Conservation (phyloP, 176 grass and related monocot genomes). For the Typha latifolia region DNA sequence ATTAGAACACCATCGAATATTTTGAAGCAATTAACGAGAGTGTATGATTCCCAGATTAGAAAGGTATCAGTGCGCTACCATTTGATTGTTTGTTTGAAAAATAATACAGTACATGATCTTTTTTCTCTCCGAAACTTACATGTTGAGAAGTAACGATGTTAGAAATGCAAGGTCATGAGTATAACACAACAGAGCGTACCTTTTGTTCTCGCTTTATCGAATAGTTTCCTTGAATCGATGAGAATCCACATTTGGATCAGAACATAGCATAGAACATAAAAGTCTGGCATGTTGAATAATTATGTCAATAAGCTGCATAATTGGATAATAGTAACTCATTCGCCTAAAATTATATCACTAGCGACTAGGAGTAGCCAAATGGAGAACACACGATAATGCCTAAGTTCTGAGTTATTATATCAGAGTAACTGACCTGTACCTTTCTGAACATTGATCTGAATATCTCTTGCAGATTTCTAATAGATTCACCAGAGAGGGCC, state of each 20-base stretch:
- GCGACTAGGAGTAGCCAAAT: no score
- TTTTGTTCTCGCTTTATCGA: background rate
- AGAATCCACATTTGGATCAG: conserved; percentile 4
- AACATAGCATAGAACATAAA: conserved; percentile 4
- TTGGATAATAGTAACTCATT: background rate
- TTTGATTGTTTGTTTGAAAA: background rate
- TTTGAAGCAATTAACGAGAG: no score
- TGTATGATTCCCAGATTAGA: no score
- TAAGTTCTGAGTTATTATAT: background rate
- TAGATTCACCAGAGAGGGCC: conserved; percentile 1
- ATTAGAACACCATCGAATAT: background rate
- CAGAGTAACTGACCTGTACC: background rate
- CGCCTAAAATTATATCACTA: background rate
- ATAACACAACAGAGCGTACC: background rate
- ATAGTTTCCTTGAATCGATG: background rate
- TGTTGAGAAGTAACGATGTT: background rate
- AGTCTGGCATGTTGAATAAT: background rate
- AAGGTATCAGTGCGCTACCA: no score
- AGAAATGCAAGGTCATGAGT: background rate
- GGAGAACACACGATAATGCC: no score
- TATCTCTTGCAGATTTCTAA: background rate
- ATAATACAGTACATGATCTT: background rate
- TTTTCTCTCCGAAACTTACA: background rate
- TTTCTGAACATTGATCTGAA: conserved; percentile 7
- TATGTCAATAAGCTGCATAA: background rate